phyloP scores from a whole-genome alignment of 2,329 filamentous ascomycete species.

The Metarhizium anisopliae region DNA sequence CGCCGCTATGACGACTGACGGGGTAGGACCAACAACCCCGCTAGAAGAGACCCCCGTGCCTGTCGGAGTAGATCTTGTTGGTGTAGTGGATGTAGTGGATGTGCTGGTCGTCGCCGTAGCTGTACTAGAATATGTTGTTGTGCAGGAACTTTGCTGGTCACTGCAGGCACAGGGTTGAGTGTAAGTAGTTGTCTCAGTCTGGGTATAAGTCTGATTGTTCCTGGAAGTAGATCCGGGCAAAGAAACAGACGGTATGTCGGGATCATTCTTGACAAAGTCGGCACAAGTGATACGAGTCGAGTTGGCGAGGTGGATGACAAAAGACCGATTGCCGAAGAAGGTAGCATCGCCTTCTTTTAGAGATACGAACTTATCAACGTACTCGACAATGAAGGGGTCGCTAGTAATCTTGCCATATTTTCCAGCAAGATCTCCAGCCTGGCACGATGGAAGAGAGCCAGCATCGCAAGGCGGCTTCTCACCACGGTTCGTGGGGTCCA shows the following conservation, averaged over 20 bases:
- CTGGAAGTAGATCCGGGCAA: not conserved
- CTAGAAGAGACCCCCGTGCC: not conserved
- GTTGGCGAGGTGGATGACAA: constrained; percentile 57
- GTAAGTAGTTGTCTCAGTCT: no score
- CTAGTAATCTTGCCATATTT: constrained; percentile 57
- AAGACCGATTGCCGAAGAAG: constrained; percentile 57
- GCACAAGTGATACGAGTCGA: constrained; percentile 56
- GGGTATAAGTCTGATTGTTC: no score
- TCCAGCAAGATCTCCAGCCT: constrained; percentile 68
- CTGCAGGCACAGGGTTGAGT: no score
- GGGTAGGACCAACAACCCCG: not conserved
- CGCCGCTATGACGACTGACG: not conserved
- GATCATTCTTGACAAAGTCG: constrained; percentile 36
- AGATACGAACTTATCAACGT: constrained; percentile 48
- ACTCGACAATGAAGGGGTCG: constrained; percentile 40
- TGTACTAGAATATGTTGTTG: not conserved
- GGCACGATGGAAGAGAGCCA: constrained; percentile 51
- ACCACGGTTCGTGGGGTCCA: constrained; percentile 61
- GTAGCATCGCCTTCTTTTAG: constrained; percentile 39
- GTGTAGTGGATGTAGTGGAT: not conserved
- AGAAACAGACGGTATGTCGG: not conserved
- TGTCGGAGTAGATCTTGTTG: not conserved
- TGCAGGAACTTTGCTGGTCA: no score
- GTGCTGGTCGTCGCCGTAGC: not conserved
- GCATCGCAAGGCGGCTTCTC: constrained; percentile 53